These are phyloP conservation scores for Xylaria sp. DNA, from an alignment of 2,329 filamentous ascomycete genomes.

Conservation along the genomic window DNA sequence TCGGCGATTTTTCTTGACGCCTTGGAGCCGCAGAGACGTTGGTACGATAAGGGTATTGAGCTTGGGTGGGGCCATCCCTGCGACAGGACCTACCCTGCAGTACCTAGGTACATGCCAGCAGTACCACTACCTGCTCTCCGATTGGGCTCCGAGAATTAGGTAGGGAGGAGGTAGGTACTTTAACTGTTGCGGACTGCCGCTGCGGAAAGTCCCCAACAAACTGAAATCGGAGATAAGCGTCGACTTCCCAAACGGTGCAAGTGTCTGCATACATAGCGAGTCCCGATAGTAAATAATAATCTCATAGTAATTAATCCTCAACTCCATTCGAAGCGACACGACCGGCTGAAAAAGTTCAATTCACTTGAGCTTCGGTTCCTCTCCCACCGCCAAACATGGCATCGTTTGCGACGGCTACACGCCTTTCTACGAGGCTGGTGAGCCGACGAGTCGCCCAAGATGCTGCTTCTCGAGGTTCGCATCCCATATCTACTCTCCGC, in stretches of 20 bases:
- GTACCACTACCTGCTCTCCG: background rate
- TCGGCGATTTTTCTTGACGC: constrained; percentile 7
- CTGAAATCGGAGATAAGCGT: constrained; percentile 25
- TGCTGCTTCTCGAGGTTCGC: constrained; percentile 64
- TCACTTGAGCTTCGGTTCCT: constrained; percentile 37
- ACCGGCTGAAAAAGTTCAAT: constrained; percentile 34
- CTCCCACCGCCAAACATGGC: constrained; percentile 58
- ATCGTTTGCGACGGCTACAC: constrained; percentile 68
- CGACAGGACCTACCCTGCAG: constrained; percentile 7
- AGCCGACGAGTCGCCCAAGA: constrained; percentile 59
- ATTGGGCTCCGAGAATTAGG: constrained; percentile 18
- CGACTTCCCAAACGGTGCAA: constrained; percentile 29
- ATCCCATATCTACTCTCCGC: constrained; percentile 5
- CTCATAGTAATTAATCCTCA: constrained; percentile 15
- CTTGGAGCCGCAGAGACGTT: too few species aligned
- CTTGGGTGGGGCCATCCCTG: background rate
- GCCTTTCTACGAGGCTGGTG: constrained; percentile 66
- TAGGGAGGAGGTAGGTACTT: too few species aligned
- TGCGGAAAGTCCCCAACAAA: constrained; percentile 41
- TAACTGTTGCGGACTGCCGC: constrained; percentile 26
- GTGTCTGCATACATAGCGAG: constrained; percentile 17
- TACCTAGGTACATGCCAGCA: background rate
- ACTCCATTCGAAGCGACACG: constrained; percentile 1
- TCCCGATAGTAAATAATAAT: constrained; percentile 15
- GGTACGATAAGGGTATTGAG: too few species aligned